phyloP scores from a whole-genome alignment of 1,284 basidiomycete species.

The Boletellus deceptivus region DNA sequence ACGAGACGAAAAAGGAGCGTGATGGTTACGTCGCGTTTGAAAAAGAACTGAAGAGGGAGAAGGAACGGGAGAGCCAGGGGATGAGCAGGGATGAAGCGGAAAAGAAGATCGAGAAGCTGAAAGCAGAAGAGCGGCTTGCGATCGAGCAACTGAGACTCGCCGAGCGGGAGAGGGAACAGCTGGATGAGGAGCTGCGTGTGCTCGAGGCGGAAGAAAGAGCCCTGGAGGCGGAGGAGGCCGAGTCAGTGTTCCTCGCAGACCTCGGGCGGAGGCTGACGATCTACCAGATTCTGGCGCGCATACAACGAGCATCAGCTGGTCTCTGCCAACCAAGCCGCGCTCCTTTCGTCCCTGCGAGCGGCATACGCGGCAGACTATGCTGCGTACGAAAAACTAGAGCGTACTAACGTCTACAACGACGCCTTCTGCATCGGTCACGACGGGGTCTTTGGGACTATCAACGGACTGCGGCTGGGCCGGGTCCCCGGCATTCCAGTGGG shows the following conservation, averaged over 20 bases:
- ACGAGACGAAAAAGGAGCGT: constrained; percentile 87
- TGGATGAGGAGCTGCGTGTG: constrained; percentile 70
- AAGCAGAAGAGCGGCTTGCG: constrained; percentile 69
- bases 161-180: constrained; percentile 69
- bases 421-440: constrained; percentile 98
- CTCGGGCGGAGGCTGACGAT: constrained; percentile 4
- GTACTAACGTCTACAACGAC: constrained; percentile 97
- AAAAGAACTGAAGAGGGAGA: constrained; percentile 76
- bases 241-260: constrained; percentile 48
- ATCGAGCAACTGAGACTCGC: constrained; percentile 74
- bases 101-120: constrained; percentile 69
- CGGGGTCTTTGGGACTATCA: constrained; percentile 93
- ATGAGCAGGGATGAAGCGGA: constrained; percentile 62
- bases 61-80: constrained; percentile 61
- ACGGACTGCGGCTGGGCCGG: constrained; percentile 88
- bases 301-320: constrained; percentile 72
- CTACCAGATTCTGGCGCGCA: constrained; percentile 77
- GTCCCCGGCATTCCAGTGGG: constrained; percentile 73
- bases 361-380: constrained; percentile 74
- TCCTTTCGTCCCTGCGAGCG: constrained; percentile 69
- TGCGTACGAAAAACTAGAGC: constrained; percentile 82
- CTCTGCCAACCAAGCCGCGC: constrained; percentile 63
- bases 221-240: constrained; percentile 74
- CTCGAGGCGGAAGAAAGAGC: constrained; percentile 76
- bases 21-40: constrained; percentile 94